A percentile compares a stretch with the other conserved stretches of the same genome.
phyloP scores from a whole-genome alignment of 2,329 filamentous ascomycete species.

The Colletotrichum sidae region DNA sequence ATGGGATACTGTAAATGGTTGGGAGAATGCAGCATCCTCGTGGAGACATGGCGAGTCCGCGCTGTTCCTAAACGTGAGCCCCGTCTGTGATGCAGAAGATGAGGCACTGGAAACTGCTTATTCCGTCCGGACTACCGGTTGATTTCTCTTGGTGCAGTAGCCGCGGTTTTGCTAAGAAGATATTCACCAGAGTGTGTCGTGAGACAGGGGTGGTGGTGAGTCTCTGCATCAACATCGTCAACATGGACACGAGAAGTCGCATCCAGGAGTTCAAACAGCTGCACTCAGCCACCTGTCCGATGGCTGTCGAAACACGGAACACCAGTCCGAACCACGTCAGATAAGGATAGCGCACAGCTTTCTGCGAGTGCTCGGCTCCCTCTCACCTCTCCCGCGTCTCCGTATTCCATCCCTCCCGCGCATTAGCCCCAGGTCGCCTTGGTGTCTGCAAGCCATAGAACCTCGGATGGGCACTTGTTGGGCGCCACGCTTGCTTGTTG shows the following conservation, averaged over 20 bases:
- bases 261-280: neutral
- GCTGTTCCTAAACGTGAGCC: slow-evolving; percentile 3
- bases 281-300: slow-evolving; percentile 30
- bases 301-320: slow-evolving; percentile 12
- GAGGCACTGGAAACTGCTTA: neutral
- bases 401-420: too few species aligned
- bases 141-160: neutral
- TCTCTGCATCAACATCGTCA: too few species aligned
- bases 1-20: neutral
- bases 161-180: neutral
- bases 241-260: too few species aligned
- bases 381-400: neutral
- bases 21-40: neutral
- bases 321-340: neutral
- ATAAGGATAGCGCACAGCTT: neutral
- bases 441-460: too few species aligned
- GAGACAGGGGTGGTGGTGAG: neutral
- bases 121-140: slow-evolving; percentile 26
- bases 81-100: neutral
- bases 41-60: neutral
- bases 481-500: too few species aligned
- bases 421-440: too few species aligned
- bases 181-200: neutral
- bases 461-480: too few species aligned
- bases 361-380: slow-evolving; percentile 15